Evolutionary conservation across 345 rosid species (phyloP).

Genomic region (Sisymbrium altissimum): DNA sequence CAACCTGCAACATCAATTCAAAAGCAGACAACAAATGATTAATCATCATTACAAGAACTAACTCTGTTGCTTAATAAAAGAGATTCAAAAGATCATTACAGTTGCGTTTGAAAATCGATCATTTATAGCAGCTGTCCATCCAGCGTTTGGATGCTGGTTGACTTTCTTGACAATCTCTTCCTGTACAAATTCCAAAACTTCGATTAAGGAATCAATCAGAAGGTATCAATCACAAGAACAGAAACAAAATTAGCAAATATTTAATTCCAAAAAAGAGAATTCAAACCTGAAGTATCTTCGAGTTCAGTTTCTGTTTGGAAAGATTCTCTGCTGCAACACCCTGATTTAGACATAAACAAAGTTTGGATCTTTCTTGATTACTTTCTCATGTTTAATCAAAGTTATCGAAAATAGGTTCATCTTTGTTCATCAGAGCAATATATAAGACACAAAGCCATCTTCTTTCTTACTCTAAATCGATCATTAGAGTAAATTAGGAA

Average conservation of each 20-base stretch:
- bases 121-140: constrained; percentile 86
- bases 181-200: constrained; percentile 33
- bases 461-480: not conserved
- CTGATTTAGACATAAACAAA: constrained; percentile 37
- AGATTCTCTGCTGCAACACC: constrained; percentile 38
- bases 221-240: constrained; percentile 5
- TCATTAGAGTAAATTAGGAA: not conserved
- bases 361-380: not conserved
- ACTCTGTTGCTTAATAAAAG: not conserved
- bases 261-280: not conserved
- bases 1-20: constrained; percentile 47
- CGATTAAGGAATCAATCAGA: constrained; percentile 1
- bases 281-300: constrained; percentile 71
- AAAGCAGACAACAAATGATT: not conserved
- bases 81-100: constrained; percentile 31
- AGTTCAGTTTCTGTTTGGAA: constrained; percentile 60
- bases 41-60: not conserved
- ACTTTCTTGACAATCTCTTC: constrained; percentile 70
- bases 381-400: not conserved
- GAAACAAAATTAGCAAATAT: not conserved
- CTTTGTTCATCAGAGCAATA: not conserved
- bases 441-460: not conserved
- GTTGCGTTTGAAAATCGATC: constrained; percentile 68
- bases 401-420: not conserved
- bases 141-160: constrained; percentile 69